These are phyloP conservation scores for Dendrobium huoshanense DNA, from an alignment of 106 monocot genomes.

Conservation along the genomic window DNA sequence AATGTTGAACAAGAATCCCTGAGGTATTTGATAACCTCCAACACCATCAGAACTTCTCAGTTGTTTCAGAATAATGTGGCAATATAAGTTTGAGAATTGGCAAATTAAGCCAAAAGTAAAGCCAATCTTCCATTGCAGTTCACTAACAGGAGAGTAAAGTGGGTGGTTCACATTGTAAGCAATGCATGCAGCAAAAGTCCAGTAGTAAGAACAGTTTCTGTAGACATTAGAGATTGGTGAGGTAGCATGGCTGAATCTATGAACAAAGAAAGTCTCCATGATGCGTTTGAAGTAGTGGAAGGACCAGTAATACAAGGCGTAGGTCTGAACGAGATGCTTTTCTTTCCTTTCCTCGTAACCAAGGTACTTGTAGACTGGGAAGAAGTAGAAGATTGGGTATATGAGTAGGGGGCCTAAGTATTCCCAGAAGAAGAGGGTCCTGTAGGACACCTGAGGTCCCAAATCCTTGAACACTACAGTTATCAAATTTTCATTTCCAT, in stretches of 20 bases:
- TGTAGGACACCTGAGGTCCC: slow-evolving; percentile 69
- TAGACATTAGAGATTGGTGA: slow-evolving; percentile 89
- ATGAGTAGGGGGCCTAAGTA: slow-evolving; percentile 82
- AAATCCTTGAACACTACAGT: slow-evolving; percentile 91
- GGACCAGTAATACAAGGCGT: slow-evolving; percentile 86
- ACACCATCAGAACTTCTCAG: slow-evolving; percentile 60
- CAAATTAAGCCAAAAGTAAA: slow-evolving; percentile 67
- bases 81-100: slow-evolving; percentile 80
- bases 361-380: slow-evolving; percentile 79
- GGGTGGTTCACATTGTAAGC: slow-evolving; percentile 89
- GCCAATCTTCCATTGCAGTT: slow-evolving; percentile 73
- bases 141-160: slow-evolving; percentile 62
- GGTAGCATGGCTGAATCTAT: slow-evolving; percentile 97
- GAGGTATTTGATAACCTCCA: slow-evolving; percentile 75
- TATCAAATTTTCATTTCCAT: slow-evolving; percentile 37
- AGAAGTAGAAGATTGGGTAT: slow-evolving; percentile 82
- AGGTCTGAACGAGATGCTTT: slow-evolving; percentile 72
- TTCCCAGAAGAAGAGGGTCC: slow-evolving; percentile 91
- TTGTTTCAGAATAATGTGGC: slow-evolving; percentile 69
- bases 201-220: slow-evolving; percentile 89
- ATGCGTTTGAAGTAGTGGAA: slow-evolving; percentile 93
- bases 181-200: slow-evolving; percentile 79
- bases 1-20: slow-evolving; percentile 72
- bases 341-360: slow-evolving; percentile 50
- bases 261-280: slow-evolving; percentile 90